phyloP scores from a whole-genome alignment of 495 filamentous ascomycete species.

The Podospora conica region DNA sequence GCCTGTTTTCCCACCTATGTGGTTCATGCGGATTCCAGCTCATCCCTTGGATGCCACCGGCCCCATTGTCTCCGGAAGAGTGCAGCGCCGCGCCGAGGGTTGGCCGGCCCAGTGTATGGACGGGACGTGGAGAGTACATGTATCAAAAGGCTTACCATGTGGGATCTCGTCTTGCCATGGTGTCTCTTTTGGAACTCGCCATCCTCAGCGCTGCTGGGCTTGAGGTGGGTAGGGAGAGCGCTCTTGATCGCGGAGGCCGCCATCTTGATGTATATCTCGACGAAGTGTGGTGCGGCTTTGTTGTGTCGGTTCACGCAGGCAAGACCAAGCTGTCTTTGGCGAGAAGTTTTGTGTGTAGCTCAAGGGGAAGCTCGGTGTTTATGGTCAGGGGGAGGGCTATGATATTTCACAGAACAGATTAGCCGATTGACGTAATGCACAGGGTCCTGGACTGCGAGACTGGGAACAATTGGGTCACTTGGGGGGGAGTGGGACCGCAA shows the following conservation, averaged over 20 bases:
- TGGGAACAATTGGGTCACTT: not conserved
- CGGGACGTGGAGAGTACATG: not conserved
- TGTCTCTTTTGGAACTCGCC: conserved; percentile 59
- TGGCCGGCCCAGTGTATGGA: not conserved
- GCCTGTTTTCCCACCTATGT: not conserved
- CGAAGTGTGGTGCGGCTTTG: not conserved
- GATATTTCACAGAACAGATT: conserved; percentile 22
- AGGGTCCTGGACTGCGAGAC: not conserved
- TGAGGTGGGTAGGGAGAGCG: conserved; percentile 76
- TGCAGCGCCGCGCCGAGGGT: not conserved
- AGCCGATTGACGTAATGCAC: conserved; percentile 33
- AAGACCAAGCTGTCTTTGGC: not conserved
- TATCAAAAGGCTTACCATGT: conserved; percentile 69
- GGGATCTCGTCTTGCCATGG: conserved; percentile 91
- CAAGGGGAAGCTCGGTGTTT: conserved; percentile 5
- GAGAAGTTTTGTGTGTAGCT: conserved; percentile 4
- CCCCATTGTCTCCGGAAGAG: not conserved
- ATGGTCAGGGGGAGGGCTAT: conserved; percentile 1
- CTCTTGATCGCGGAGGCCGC: conserved; percentile 55
- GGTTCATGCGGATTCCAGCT: not conserved
- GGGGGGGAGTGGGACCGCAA: not conserved
- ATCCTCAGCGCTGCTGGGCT: conserved; percentile 52
- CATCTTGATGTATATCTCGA: conserved; percentile 47
- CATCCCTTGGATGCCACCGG: not conserved
- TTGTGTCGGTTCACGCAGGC: not conserved